phyloP scores from a whole-genome alignment of 768 basidiomycete genomes.

The Terana coerulea region DNA sequence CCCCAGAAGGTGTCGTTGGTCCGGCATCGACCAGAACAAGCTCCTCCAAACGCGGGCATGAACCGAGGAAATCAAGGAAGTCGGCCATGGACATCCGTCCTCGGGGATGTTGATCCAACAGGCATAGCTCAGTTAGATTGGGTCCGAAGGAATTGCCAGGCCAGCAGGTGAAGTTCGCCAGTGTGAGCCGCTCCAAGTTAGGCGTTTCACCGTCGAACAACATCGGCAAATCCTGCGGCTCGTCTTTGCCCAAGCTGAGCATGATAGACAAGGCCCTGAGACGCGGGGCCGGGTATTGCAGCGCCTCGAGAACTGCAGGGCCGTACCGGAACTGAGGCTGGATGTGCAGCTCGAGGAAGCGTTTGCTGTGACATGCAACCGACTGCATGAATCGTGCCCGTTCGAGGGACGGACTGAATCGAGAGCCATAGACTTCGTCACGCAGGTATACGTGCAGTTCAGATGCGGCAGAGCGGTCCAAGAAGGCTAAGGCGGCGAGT shows the following conservation, averaged over 20 bases:
- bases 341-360: slow-evolving; percentile 11
- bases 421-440: slow-evolving; percentile 1
- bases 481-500: slow-evolving; percentile 2
- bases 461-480: slow-evolving; percentile 7
- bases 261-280: slow-evolving; percentile 7
- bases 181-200: slow-evolving; percentile 6
- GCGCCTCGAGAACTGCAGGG: neutral
- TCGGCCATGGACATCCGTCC: slow-evolving; percentile 5
- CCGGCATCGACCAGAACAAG: slow-evolving; percentile 12
- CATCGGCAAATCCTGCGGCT: slow-evolving; percentile 3
- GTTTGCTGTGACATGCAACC: slow-evolving; percentile 3
- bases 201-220: slow-evolving; percentile 9
- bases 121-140: slow-evolving; percentile 11
- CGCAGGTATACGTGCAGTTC: slow-evolving; percentile 5
- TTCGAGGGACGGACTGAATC: slow-evolving; percentile 10
- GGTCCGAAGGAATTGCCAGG: slow-evolving; percentile 2
- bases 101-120: slow-evolving; percentile 6
- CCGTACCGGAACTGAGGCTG: slow-evolving; percentile 13
- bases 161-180: slow-evolving; percentile 12
- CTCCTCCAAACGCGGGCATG: slow-evolving; percentile 4
- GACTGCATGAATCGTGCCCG: slow-evolving; percentile 11
- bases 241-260: slow-evolving; percentile 3
- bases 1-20: neutral
- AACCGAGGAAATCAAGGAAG: slow-evolving; percentile 7
- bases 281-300: slow-evolving; percentile 9